Evolutionary conservation across 306 rosid species (phyloP).

Genomic region (Potentilla sterilis): DNA sequence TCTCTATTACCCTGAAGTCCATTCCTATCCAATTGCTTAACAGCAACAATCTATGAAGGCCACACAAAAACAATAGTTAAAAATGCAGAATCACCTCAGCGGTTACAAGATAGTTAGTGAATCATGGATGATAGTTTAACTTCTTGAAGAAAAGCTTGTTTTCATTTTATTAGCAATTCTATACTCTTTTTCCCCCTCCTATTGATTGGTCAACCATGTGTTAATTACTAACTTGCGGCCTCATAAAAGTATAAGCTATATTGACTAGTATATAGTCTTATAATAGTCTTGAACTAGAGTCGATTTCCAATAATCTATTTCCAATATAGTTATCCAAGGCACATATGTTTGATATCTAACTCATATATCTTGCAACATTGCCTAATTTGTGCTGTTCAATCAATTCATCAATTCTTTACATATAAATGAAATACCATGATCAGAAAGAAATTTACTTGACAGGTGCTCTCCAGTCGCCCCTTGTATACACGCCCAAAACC

Average conservation of each 20-base stretch:
- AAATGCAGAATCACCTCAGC: background rate
- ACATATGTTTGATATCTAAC: background rate
- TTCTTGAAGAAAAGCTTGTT: background rate
- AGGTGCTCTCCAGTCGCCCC: slow-evolving; percentile 75
- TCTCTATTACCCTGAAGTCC: slow-evolving; percentile 96
- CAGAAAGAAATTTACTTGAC: slow-evolving; percentile 53
- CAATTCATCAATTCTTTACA: background rate
- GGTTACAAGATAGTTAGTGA: background rate
- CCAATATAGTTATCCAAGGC: background rate
- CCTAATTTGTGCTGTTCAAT: background rate
- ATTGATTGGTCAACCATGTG: background rate
- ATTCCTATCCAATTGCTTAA: slow-evolving; percentile 85
- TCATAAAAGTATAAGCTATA: background rate
- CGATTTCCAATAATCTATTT: background rate
- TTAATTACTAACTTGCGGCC: background rate
- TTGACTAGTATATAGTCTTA: background rate
- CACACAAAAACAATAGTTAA: slow-evolving; percentile 18
- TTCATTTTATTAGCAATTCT: background rate
- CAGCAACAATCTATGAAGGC: slow-evolving; percentile 72
- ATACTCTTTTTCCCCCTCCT: background rate
- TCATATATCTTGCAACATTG: background rate
- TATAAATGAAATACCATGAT: background rate
- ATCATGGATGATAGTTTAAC: background rate
- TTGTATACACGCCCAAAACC: slow-evolving; percentile 93
- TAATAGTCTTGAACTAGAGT: background rate